Conservation (phyloP, 495 filamentous ascomycete genomes). For the Stereocaulon alpinum region DNA sequence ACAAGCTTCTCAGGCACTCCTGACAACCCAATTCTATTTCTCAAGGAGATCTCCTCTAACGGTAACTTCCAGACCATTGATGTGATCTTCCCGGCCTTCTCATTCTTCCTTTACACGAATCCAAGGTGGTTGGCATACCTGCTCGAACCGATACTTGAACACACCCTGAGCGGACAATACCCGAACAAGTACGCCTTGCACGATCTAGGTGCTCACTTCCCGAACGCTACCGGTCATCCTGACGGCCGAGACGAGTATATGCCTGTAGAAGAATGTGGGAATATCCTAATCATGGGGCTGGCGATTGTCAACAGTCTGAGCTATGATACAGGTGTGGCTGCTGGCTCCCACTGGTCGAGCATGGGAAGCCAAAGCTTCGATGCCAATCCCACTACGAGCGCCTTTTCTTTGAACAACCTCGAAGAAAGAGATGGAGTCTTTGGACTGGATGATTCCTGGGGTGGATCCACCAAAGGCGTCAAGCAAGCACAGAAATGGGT, state of each 20-base stretch:
- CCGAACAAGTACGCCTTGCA: slow-evolving; percentile 89
- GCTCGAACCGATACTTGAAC: slow-evolving; percentile 81
- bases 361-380: slow-evolving; percentile 22
- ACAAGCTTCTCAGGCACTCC: slow-evolving; percentile 83
- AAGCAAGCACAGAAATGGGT: slow-evolving; percentile 48
- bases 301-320: slow-evolving; percentile 71
- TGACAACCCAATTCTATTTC: slow-evolving; percentile 71
- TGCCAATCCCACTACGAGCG: slow-evolving; percentile 18
- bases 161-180: slow-evolving; percentile 85
- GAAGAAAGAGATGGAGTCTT: slow-evolving; percentile 36
- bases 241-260: slow-evolving; percentile 91
- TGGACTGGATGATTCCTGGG: slow-evolving; percentile 44
- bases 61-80: slow-evolving; percentile 95
- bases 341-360: slow-evolving; percentile 41
- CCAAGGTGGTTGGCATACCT: slow-evolving; percentile 86
- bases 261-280: slow-evolving; percentile 94
- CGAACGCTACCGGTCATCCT: slow-evolving; percentile 81
- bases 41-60: slow-evolving; percentile 93
- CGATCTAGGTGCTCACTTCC: slow-evolving; percentile 80
- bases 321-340: slow-evolving; percentile 51
- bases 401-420: slow-evolving; percentile 36
- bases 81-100: slow-evolving; percentile 91
- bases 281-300: slow-evolving; percentile 92
- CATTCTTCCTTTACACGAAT: slow-evolving; percentile 93
- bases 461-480: slow-evolving; percentile 37